phyloP scores from a whole-genome alignment of 495 filamentous ascomycete species.

The Podospora pseudocomata region DNA sequence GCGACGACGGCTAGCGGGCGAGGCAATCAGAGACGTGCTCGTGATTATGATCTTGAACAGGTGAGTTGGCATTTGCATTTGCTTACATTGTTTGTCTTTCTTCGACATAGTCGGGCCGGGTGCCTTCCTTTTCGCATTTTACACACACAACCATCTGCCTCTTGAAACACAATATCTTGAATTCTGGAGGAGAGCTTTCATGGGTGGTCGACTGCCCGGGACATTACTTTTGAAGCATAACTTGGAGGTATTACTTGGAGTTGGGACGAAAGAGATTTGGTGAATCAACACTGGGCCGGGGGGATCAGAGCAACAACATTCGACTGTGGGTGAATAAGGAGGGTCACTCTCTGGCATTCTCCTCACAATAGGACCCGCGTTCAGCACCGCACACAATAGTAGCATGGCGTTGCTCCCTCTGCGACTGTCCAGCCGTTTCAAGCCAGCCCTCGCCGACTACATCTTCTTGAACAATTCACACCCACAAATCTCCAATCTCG shows the following conservation, averaged over 20 bases:
- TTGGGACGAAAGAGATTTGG: not conserved
- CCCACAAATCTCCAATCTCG: not conserved
- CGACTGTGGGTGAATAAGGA: not conserved
- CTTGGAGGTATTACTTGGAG: not conserved
- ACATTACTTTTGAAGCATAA: not conserved
- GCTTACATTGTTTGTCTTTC: slow-evolving; percentile 22
- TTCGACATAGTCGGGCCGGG: not conserved
- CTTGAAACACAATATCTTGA: not conserved
- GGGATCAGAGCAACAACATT: not conserved
- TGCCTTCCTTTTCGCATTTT: not conserved
- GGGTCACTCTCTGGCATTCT: not conserved
- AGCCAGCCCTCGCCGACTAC: not conserved
- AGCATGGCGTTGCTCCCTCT: not conserved
- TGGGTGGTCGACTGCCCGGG: no score
- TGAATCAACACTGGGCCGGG: not conserved
- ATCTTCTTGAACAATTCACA: not conserved
- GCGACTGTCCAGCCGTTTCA: not conserved
- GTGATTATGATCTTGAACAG: slow-evolving; percentile 81
- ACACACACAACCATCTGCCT: no score
- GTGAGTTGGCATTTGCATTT: slow-evolving; percentile 49
- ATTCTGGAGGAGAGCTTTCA: not conserved
- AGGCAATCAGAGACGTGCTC: slow-evolving; percentile 58
- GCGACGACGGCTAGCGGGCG: slow-evolving; percentile 60
- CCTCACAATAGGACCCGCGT: no score
- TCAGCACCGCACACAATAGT: not conserved